Evolutionary conservation across 345 rosid species (phyloP).

Genomic region (Turritis glabra): DNA sequence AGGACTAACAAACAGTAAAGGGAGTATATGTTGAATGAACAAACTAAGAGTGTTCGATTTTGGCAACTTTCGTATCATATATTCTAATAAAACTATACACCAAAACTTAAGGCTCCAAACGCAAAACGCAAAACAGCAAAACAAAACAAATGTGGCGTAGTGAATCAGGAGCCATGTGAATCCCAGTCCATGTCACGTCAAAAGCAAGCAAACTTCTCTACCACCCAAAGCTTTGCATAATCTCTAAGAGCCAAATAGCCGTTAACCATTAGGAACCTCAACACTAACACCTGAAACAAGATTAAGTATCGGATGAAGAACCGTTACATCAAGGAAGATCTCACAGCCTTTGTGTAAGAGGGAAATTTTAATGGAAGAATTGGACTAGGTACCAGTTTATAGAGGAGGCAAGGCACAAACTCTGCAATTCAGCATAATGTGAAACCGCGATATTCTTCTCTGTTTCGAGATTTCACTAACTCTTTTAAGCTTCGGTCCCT

Average conservation of each 20-base stretch:
- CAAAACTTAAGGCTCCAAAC: constrained; percentile 15
- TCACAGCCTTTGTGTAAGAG: neutral
- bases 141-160: neutral
- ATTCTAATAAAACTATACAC: constrained; percentile 27
- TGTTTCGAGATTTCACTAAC: constrained; percentile 31
- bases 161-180: constrained; percentile 25
- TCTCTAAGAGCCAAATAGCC: constrained; percentile 3
- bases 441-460: constrained; percentile 36
- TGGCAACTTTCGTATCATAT: neutral
- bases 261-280: neutral
- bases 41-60: neutral
- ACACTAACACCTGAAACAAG: constrained; percentile 18
- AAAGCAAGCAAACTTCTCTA: neutral
- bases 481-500: neutral
- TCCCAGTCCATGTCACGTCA: constrained; percentile 13
- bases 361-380: neutral
- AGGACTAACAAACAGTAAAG: neutral
- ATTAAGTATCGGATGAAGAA: neutral
- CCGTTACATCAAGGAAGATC: neutral
- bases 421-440: constrained; percentile 35
- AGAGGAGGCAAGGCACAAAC: constrained; percentile 16
- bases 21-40: neutral
- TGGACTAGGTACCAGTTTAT: constrained; percentile 9
- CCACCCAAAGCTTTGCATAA: constrained; percentile 25
- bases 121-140: neutral